These are phyloP conservation scores for Teunomyces aglyptinius DNA, from an alignment of 805 yeast genomes.

Conservation along the genomic window DNA sequence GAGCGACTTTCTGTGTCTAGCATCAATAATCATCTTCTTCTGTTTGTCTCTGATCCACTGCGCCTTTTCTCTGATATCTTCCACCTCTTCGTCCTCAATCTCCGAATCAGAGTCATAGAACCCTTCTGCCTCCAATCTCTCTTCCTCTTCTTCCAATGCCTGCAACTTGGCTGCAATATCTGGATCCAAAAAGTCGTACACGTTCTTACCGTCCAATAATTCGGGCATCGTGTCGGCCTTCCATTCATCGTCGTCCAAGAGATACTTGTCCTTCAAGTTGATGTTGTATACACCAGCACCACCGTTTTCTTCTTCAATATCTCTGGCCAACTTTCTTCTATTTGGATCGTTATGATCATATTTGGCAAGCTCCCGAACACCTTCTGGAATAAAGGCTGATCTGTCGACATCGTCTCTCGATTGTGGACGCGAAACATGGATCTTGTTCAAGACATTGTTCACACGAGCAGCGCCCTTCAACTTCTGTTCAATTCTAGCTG, in stretches of 20 bases:
- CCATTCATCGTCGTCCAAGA: conserved; percentile 96
- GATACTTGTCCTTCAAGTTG: conserved; percentile 86
- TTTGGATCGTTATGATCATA: conserved; percentile 80
- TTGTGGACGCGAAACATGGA: conserved; percentile 90
- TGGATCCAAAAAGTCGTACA: conserved; percentile 94
- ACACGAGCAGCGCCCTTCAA: conserved; percentile 90
- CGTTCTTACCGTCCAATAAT: conserved; percentile 91
- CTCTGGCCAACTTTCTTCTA: conserved; percentile 78
- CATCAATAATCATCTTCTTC: conserved; percentile 86
- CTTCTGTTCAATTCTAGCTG: conserved; percentile 95
- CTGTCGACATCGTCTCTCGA: conserved; percentile 84
- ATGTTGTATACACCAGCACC: conserved; percentile 98
- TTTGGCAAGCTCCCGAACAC: conserved; percentile 55
- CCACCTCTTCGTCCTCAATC: conserved; percentile 50
- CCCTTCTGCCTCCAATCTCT: conserved; percentile 87
- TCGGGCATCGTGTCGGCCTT: conserved; percentile 97
- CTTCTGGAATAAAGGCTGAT: conserved; percentile 80
- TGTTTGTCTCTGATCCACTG: conserved; percentile 94
- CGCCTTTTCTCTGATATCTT: conserved; percentile 75
- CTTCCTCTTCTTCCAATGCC: conserved; percentile 97
- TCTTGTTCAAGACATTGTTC: conserved; percentile 85
- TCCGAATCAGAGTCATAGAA: conserved; percentile 88
- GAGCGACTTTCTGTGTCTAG: conserved; percentile 80
- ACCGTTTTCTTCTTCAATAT: conserved; percentile 91
- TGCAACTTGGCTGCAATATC: conserved; percentile 91